These are phyloP conservation scores for Macrotyloma uniflorum DNA, from an alignment of 306 rosid species.

Conservation along the genomic window DNA sequence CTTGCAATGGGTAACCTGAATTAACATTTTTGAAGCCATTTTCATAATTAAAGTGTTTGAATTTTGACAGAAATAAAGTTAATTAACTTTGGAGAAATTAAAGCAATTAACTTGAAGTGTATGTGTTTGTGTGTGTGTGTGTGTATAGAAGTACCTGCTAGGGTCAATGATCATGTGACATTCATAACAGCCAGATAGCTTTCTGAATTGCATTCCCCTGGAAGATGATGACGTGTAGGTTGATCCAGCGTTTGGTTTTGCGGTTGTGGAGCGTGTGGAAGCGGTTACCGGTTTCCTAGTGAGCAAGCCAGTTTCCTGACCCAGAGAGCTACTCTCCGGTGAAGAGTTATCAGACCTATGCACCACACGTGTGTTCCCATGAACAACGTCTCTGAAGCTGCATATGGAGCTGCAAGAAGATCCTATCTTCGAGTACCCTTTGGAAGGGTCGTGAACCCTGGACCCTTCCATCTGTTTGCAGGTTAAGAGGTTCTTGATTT, in stretches of 20 bases:
- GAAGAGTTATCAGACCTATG: slow-evolving; percentile 91
- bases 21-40: neutral
- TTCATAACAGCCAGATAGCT: slow-evolving; percentile 95
- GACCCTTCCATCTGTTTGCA: slow-evolving; percentile 90
- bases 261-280: slow-evolving; percentile 46
- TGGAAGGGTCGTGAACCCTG: slow-evolving; percentile 75
- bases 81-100: neutral
- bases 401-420: slow-evolving; percentile 96
- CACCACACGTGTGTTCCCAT: slow-evolving; percentile 80
- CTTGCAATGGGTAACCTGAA: slow-evolving; percentile 75
- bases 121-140: neutral
- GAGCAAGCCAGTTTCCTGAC: slow-evolving; percentile 72
- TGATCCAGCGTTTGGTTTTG: slow-evolving; percentile 57
- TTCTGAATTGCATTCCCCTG: slow-evolving; percentile 89
- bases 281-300: slow-evolving; percentile 47
- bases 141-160: slow-evolving; percentile 54
- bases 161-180: slow-evolving; percentile 96
- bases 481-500: slow-evolving; percentile 78
- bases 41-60: neutral
- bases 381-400: slow-evolving; percentile 86
- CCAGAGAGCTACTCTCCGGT: slow-evolving; percentile 84
- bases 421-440: slow-evolving; percentile 67
- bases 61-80: neutral
- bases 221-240: slow-evolving; percentile 61
- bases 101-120: neutral